Evolutionary conservation across 805 yeast genomes (phyloP), one percentile per base, ranked within the genome.

Genomic region (Ogataea haglerorum): DNA sequence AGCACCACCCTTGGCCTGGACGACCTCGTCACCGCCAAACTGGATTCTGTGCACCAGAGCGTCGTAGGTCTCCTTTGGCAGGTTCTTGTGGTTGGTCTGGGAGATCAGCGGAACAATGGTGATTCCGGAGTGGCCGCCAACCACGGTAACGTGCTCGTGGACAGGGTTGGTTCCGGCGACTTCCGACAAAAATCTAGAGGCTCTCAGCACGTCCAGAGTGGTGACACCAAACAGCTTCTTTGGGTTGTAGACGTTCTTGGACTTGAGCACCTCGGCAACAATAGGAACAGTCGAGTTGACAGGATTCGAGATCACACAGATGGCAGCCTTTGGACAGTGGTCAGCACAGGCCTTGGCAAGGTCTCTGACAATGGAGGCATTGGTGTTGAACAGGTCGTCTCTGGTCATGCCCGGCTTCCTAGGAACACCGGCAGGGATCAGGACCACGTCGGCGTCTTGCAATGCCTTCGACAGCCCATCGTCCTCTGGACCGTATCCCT

Each of bases 381-480:
- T 90, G 73, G 95, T 90, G 75, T 86, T 83, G 82, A 90, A 90
- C 59, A 90, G 75, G 65, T 90, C 97, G 66, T 90, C 97, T 76
- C 97, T 85, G 61, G 96, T 87, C 97, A 90, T 90, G 68, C 97
- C 97, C 54, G 97, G 97, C 75, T 89, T 90, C 80, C 95, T 86
- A 74, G 95, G 97, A 44, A 90, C 95, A 75, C 97, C 97, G 43
- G 97, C 97, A 63, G 97, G 96, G 68, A 90, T 86, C 44, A 90
- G 77, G 38, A 90, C 90, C 46, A 90, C 81, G 56, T 89, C 95
- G 38, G 96, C 78, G 36, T 82, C 89, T 38, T 75, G 69, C 54
- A 90, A 70, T 14, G 96, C 95, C 42, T 68, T 70, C 45, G 73
- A 69, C 49, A 88, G 69, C 24, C 85, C 85, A 37, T 75, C 76